Conservation (phyloP, 139 green algal species). For the Tetradesmus lagerheimii region DNA sequence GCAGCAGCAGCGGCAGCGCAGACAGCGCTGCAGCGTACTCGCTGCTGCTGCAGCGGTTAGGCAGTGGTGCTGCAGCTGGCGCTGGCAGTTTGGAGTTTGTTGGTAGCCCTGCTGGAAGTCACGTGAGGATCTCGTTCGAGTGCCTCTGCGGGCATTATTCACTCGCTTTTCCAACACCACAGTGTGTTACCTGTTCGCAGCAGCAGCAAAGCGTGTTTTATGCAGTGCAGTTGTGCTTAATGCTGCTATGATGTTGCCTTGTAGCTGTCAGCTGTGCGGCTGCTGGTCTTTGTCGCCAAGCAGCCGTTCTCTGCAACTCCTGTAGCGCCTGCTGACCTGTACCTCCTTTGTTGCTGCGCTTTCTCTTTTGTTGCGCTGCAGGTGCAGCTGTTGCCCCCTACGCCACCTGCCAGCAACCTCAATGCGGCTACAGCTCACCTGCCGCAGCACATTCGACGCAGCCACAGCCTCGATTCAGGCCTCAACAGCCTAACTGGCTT, state of each 20-base stretch:
- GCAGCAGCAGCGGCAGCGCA: constrained; percentile 5
- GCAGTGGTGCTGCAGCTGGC: not conserved
- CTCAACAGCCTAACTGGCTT: constrained; percentile 31
- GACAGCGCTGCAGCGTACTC: not conserved
- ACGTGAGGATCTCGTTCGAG: not conserved
- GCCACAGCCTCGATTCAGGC: constrained; percentile 30
- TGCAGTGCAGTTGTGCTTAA: no score
- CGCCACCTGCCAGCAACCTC: constrained; percentile 16
- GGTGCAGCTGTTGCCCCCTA: constrained; percentile 17
- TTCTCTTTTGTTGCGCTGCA: not conserved
- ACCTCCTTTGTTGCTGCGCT: not conserved
- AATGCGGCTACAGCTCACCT: not conserved
- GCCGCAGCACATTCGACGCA: constrained; percentile 6
- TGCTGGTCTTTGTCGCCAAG: no score
- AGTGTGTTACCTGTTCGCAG: no score
- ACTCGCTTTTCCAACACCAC: no score
- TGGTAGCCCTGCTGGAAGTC: constrained; percentile 17
- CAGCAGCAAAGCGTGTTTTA: no score
- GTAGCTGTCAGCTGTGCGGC: no score
- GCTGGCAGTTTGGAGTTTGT: not conserved
- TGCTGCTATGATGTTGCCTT: no score
- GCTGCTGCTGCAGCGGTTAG: constrained; percentile 12
- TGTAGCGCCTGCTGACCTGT: not conserved
- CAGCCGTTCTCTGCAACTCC: no score
- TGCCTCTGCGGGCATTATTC: no score